phyloP scores from a whole-genome alignment of 31 red algal genomes.

The Asparagopsis taxiformis region DNA sequence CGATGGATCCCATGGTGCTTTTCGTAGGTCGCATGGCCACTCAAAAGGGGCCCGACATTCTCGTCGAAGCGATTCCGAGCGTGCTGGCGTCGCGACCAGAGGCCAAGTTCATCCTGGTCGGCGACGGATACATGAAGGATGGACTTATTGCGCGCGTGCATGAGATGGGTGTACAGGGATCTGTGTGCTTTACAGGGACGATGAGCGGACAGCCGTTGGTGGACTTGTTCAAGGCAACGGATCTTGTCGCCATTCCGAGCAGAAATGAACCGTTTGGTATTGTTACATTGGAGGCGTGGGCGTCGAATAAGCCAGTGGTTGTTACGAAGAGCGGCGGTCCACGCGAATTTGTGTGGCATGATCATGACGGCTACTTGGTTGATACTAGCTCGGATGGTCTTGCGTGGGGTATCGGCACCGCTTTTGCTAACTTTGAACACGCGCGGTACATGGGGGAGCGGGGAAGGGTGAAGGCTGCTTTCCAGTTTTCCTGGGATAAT shows the following conservation, averaged over 20 bases:
- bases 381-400: slow-evolving; percentile 79
- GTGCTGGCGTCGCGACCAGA: slow-evolving; percentile 82
- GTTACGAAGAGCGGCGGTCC: slow-evolving; percentile 97
- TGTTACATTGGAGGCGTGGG: slow-evolving; percentile 98
- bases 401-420: slow-evolving; percentile 88
- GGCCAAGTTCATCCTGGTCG: slow-evolving; percentile 93
- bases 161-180: slow-evolving; percentile 66
- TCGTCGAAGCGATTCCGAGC: slow-evolving; percentile 83
- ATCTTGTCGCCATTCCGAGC: slow-evolving; percentile 90
- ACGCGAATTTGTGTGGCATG: slow-evolving; percentile 97
- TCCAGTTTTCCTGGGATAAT: slow-evolving; percentile 93
- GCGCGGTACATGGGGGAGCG: slow-evolving; percentile 87
- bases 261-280: slow-evolving; percentile 99
- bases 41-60: slow-evolving; percentile 95
- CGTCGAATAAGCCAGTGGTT: slow-evolving; percentile 97
- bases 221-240: slow-evolving; percentile 95
- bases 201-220: slow-evolving; percentile 90
- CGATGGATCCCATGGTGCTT: slow-evolving; percentile 98
- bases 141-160: slow-evolving; percentile 61
- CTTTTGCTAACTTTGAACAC: slow-evolving; percentile 91
- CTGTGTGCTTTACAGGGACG: slow-evolving; percentile 76
- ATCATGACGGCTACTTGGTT: slow-evolving; percentile 92
- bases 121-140: slow-evolving; percentile 97
- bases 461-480: slow-evolving; percentile 87
- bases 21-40: slow-evolving; percentile 96